Conservation (phyloP, 2,329 filamentous ascomycete genomes). For the Diaporthe citrichinensis region DNA sequence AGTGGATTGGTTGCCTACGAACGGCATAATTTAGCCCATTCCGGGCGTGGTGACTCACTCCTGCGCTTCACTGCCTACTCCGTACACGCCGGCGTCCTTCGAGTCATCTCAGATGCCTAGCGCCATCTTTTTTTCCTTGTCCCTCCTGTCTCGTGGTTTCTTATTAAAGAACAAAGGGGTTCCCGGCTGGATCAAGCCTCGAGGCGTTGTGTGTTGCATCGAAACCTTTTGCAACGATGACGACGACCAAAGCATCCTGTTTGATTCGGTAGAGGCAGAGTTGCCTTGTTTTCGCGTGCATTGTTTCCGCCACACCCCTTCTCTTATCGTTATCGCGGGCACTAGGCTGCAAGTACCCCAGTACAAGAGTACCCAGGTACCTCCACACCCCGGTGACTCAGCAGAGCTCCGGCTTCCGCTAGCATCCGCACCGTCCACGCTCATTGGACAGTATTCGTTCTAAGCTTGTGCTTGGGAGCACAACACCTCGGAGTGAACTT, state of each 20-base stretch:
- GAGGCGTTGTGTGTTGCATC: slow-evolving; percentile 29
- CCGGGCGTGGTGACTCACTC: not conserved
- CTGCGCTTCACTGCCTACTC: slow-evolving; percentile 11
- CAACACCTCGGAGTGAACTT: not conserved
- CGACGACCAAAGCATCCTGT: not conserved
- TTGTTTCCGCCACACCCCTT: not conserved
- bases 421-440: not conserved
- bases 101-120: slow-evolving; percentile 24
- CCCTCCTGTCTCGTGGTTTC: slow-evolving; percentile 8
- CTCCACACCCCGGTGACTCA: slow-evolving; percentile 1
- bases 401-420: not conserved
- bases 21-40: slow-evolving; percentile 18
- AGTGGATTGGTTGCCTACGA: slow-evolving; percentile 7
- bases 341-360: slow-evolving; percentile 12
- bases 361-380: not conserved
- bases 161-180: slow-evolving; percentile 33
- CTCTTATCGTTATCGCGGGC: slow-evolving; percentile 8
- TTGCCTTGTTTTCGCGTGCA: not conserved
- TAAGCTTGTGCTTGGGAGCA: not conserved
- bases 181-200: slow-evolving; percentile 23
- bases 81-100: slow-evolving; percentile 10
- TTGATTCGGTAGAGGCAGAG: not conserved
- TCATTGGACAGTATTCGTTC: not conserved
- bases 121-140: not conserved
- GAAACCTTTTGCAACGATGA: slow-evolving; percentile 10